Base-by-base conservation (phyloP, 768 basidiomycete species). In the Ramaria sp. region DNA sequence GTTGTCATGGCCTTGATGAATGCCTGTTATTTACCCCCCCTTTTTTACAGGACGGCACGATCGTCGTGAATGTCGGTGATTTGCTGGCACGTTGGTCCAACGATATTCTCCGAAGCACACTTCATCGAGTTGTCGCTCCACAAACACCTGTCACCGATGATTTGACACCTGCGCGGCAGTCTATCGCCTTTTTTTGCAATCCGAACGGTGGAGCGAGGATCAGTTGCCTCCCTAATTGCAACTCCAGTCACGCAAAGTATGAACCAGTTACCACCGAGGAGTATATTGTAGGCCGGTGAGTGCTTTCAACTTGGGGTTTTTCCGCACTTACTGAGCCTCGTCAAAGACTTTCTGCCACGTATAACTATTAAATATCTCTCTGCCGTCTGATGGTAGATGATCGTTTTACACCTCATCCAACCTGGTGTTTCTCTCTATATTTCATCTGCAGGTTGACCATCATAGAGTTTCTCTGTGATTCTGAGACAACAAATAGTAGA, bases 171-270 rank as follows among this genome's bases (percentile, higher is more conserved):
- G 66, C 70, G 8, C 77, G 89, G 25, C 86, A 88, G 63, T 88
- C 85, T 8, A 83, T 91, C 50, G 89, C 85, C 7, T 92, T 87
- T 72, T 92, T 92, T 69, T 88, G 85, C 71, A 90, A 85, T 61
- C 88, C 88, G 3, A 88, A 90, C 59, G 79, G 78, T 61, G 74
- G 74, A 39, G 71, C 85, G 13, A 70, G 74, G 55, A 82, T 92
- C 52, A 71, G 79, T 15, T 87, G 88, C 59, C 67, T 91, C 25
- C 85, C 88, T 18, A 85, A 78, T 54, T 81, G 79, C 58, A 58
- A 60, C 34, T 67, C 66, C 28, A 63, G 66, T 28, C 68, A 69
- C 50, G 68, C 73, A 9, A 88, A 83, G 68, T 88, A 90, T 63
- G 69, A 75, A n/a, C 68, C 85, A 1, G 72, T 90, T 51, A 83